Base-by-base conservation (phyloP, 2,329 filamentous ascomycete genomes). In the Capronia coronata region DNA sequence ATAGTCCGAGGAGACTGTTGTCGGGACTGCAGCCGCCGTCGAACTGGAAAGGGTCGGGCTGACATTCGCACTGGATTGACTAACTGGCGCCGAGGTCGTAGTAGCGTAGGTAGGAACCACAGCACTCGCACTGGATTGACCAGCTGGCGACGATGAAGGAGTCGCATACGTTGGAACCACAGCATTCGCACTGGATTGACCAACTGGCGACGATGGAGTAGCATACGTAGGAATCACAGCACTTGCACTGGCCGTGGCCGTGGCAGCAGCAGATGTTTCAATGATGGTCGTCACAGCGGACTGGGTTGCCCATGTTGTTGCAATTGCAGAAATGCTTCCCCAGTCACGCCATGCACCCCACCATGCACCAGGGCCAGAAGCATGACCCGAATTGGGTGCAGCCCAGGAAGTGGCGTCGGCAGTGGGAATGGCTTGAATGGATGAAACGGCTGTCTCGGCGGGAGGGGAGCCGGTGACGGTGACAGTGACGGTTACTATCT, bases 401-500 rank as follows among this genome's bases (percentile, higher is more conserved):
- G 11, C 38, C 19, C 19, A 22, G 22, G 38, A 41, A 30, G 40
- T 43, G 25, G 18, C 25, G 16, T 40, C 19, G 35, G 52, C 37
- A 27, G 51, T 1, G 32, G 46, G n/a, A 14, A 35, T 11, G 34
- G 34, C 34, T 37, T 37, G 34, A 11, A 37, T 16, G 11, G 34
- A 37, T 18, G 34, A 37, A 14, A 49, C 19, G 44, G 48, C 38
- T 38, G 51, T 46, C 21, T 56, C 51, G 22, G 49, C 43, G 21
- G 55, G 49, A 29, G 54, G 18, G 29, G 52, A 46, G 18, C 48
- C 56, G 32, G 65, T 66, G 41, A 69, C 60, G 19, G 65, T 68
- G 45, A 61, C 58, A 52, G 68, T 70, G 40, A 67, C 59, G 30
- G 66, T 68, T 43, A 65, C 59, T 37, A 27, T 35, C 25, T 51